phyloP scores from a whole-genome alignment of 164 flowering plant genomes.

The Tinospora cordifolia region DNA sequence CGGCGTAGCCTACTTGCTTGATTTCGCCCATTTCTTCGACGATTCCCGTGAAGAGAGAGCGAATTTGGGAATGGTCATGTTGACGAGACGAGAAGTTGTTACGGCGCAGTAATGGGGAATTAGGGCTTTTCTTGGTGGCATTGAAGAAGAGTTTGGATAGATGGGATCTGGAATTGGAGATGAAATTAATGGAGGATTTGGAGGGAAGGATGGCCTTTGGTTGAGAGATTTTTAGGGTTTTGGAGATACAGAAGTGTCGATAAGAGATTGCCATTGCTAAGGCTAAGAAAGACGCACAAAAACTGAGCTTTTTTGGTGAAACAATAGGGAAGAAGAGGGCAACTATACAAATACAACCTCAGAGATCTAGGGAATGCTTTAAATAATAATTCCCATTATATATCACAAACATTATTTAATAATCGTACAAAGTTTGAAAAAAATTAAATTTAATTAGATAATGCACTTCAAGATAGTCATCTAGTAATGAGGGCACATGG shows the following conservation, averaged over 20 bases:
- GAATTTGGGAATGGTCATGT: slow-evolving; percentile 14
- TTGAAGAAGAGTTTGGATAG: slow-evolving; percentile 16
- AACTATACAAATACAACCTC: too few relatives aligned
- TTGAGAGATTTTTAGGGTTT: slow-evolving; percentile 17
- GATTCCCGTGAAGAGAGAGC: slow-evolving; percentile 75
- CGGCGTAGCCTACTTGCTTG: slow-evolving; percentile 42
- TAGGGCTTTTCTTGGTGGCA: slow-evolving; percentile 6
- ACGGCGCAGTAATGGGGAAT: slow-evolving; percentile 3
- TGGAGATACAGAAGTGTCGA: slow-evolving; percentile 14
- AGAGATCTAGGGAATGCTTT: too few relatives aligned
- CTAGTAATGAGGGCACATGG: too few relatives aligned
- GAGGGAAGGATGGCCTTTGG: slow-evolving; percentile 17
- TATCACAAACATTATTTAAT: too few relatives aligned
- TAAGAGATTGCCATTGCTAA: slow-evolving; percentile 13
- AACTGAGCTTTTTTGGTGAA: too few relatives aligned
- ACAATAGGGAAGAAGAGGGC: too few relatives aligned
- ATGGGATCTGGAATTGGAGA: too few relatives aligned
- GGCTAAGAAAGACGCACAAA: background rate
- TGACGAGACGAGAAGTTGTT: background rate
- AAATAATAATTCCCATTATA: too few relatives aligned
- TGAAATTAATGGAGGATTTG: slow-evolving; percentile 12
- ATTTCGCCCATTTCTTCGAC: slow-evolving; percentile 85
- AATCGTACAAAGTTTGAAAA: too few relatives aligned
- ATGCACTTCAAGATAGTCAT: too few relatives aligned
- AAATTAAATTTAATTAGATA: too few relatives aligned